A percentile compares a stretch with the other conserved stretches of the same genome.
Conservation (phyloP, 1,139 yeast genomes). For the Sporopachydermia cereana region DNA sequence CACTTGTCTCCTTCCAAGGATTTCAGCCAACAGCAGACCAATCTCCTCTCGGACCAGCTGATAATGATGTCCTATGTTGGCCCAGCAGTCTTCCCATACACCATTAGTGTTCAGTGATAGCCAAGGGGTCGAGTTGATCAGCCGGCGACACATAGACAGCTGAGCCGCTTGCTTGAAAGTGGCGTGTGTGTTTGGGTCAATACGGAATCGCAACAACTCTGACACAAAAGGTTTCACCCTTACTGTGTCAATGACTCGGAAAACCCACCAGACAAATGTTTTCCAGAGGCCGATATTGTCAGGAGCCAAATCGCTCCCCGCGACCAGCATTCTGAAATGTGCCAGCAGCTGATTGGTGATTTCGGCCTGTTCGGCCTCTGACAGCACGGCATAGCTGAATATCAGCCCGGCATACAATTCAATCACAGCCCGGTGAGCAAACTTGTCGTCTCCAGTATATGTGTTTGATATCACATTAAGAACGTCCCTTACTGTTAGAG, state of each 20-base stretch:
- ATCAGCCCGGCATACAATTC: conserved; percentile 26
- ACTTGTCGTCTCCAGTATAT: conserved; percentile 21
- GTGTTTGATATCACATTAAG: conserved; percentile 10
- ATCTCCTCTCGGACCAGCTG: conserved; percentile 64
- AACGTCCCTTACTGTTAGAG: background rate
- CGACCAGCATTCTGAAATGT: conserved; percentile 39
- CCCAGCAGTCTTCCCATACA: conserved; percentile 34
- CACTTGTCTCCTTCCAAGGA: conserved; percentile 33
- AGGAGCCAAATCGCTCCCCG: conserved; percentile 54
- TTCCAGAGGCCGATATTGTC: conserved; percentile 73
- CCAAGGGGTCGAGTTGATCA: conserved; percentile 47
- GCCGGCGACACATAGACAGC: conserved; percentile 43
- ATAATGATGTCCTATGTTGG: conserved; percentile 49
- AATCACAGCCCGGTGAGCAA: conserved; percentile 28
- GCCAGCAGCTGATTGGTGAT: conserved; percentile 37
- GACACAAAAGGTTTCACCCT: conserved; percentile 46
- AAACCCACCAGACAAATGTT: conserved; percentile 65
- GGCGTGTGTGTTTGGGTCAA: conserved; percentile 44
- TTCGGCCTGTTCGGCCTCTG: conserved; percentile 12
- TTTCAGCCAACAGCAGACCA: conserved; percentile 49
- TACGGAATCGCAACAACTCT: conserved; percentile 35
- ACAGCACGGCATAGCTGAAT: conserved; percentile 15
- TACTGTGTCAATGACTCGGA: conserved; percentile 44
- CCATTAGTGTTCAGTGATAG: conserved; percentile 40
- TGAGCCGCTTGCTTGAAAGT: conserved; percentile 61